phyloP scores from a whole-genome alignment of 805 yeast genomes.

The Limtongia smithiae region DNA sequence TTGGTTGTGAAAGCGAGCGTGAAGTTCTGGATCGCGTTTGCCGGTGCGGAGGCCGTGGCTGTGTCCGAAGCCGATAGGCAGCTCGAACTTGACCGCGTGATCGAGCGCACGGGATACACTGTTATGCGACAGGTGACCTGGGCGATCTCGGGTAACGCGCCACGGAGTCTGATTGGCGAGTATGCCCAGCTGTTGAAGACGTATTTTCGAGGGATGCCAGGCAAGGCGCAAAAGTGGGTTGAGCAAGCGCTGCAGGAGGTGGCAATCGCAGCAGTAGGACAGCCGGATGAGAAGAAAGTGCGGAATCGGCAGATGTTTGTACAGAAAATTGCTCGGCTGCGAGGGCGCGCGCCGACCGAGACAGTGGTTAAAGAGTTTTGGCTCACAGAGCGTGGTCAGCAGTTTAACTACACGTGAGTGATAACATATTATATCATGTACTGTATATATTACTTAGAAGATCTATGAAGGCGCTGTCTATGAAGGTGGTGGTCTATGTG shows the following conservation, averaged over 20 bases:
- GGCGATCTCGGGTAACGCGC: slow-evolving; percentile 24
- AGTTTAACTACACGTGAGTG: slow-evolving; percentile 13
- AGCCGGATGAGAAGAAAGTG: not conserved
- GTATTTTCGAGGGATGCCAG: slow-evolving; percentile 7
- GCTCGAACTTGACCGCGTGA: slow-evolving; percentile 3
- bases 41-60: slow-evolving; percentile 28
- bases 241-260: not conserved
- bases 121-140: slow-evolving; percentile 9
- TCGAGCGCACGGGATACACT: not conserved
- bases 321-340: slow-evolving; percentile 16
- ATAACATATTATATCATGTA: too few relatives aligned
- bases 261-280: not conserved
- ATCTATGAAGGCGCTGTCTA: too few relatives aligned
- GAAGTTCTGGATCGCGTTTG: slow-evolving; percentile 53
- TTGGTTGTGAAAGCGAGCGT: slow-evolving; percentile 52
- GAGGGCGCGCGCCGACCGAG: slow-evolving; percentile 29
- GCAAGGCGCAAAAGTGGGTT: slow-evolving; percentile 17
- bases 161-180: slow-evolving; percentile 20
- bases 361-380: slow-evolving; percentile 30
- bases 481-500: too few relatives aligned
- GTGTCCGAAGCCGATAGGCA: not conserved
- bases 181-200: slow-evolving; percentile 17
- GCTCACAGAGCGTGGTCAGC: slow-evolving; percentile 25
- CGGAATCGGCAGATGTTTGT: slow-evolving; percentile 14
- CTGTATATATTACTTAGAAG: too few relatives aligned